Evolutionary conservation across 805 yeast species (phyloP).

Genomic region (Metschnikowia amazonensis): DNA sequence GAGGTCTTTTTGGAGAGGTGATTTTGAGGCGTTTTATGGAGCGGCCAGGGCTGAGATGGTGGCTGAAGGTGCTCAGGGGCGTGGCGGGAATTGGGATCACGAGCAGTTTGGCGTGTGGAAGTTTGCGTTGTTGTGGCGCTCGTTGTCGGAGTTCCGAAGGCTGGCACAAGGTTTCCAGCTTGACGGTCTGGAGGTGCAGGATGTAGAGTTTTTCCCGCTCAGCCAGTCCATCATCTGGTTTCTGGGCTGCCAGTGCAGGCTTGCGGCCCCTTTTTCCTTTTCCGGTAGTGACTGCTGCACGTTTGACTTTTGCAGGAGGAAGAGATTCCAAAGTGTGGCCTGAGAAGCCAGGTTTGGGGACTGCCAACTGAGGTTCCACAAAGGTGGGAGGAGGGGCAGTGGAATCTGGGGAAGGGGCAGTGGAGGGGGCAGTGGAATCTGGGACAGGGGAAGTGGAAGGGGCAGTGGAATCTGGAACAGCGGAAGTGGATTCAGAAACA

Average conservation of each 20-base stretch:
- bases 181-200: slow-evolving; percentile 14
- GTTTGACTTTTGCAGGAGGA: slow-evolving; percentile 59
- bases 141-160: slow-evolving; percentile 14
- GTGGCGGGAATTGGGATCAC: slow-evolving; percentile 8
- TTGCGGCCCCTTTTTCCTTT: slow-evolving; percentile 31
- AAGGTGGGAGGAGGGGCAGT: no score
- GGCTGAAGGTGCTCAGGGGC: not conserved
- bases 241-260: slow-evolving; percentile 9
- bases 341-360: slow-evolving; percentile 56
- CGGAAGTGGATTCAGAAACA: no score
- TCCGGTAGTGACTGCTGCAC: slow-evolving; percentile 51
- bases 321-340: slow-evolving; percentile 71
- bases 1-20: slow-evolving; percentile 31
- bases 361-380: slow-evolving; percentile 56
- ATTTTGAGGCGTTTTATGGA: slow-evolving; percentile 23
- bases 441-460: no score
- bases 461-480: no score
- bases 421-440: no score
- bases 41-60: slow-evolving; percentile 4
- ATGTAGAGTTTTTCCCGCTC: slow-evolving; percentile 12
- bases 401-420: no score
- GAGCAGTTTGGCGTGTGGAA: slow-evolving; percentile 16
- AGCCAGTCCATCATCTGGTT: slow-evolving; percentile 18
- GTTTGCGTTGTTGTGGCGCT: slow-evolving; percentile 18
- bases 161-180: slow-evolving; percentile 16